These are phyloP conservation scores for Mortierella sp. DNA, from an alignment of 371 early-diverging fungal species.

Conservation along the genomic window DNA sequence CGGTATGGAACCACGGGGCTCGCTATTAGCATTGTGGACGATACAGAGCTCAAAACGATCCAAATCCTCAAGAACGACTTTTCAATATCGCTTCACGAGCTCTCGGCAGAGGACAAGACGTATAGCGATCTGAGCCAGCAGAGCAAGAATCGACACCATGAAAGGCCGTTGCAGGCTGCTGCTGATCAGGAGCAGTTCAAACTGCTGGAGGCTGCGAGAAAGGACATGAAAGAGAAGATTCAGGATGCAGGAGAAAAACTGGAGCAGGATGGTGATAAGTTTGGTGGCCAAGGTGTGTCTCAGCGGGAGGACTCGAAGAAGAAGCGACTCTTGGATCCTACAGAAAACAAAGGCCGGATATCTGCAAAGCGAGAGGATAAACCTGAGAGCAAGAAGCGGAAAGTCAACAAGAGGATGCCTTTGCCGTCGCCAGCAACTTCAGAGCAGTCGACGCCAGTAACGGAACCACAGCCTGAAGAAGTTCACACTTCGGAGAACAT, in stretches of 20 bases:
- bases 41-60: slow-evolving; percentile 51
- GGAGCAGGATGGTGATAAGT: neutral
- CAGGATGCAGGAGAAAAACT: slow-evolving; percentile 5
- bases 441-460: neutral
- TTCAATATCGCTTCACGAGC: slow-evolving; percentile 38
- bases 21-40: slow-evolving; percentile 60
- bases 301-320: neutral
- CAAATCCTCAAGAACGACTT: slow-evolving; percentile 46
- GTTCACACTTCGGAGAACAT: neutral
- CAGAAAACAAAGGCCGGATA: neutral
- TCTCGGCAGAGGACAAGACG: slow-evolving; percentile 23
- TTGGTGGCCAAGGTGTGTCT: neutral
- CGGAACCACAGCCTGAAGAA: neutral
- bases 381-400: neutral
- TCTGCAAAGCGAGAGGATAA: neutral
- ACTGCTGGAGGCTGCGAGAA: slow-evolving; percentile 38
- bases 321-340: neutral
- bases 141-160: slow-evolving; percentile 53
- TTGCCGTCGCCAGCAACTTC: neutral
- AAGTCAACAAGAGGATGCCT: neutral
- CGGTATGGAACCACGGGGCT: slow-evolving; percentile 69
- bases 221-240: neutral
- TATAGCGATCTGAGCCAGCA: slow-evolving; percentile 26
- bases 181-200: slow-evolving; percentile 53
- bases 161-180: slow-evolving; percentile 41